Conservation (phyloP, 176 grass and related monocot genomes). For the Eleusine coracana region DNA sequence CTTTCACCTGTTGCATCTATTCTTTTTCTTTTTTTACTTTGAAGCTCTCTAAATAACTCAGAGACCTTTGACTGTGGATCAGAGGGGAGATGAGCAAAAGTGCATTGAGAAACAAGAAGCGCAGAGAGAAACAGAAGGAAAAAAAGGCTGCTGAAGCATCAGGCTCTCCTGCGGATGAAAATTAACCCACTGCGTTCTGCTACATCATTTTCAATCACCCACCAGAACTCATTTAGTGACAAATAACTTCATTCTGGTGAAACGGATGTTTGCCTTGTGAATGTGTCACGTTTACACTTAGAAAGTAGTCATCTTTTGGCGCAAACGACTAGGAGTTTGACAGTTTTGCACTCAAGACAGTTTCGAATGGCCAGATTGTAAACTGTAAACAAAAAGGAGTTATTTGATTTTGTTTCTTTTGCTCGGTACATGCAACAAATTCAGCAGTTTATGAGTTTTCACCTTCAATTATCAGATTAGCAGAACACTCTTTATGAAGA, state of each 20-base stretch:
- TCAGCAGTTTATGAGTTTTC: not conserved
- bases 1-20: constrained; percentile 20
- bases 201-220: constrained; percentile 17
- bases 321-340: not conserved
- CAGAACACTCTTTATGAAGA: not conserved
- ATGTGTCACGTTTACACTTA: not conserved
- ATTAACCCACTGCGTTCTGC: constrained; percentile 40
- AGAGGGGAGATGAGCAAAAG: constrained; percentile 92
- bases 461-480: not conserved
- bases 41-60: not conserved
- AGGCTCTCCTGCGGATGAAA: constrained; percentile 48
- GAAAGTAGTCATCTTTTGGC: not conserved
- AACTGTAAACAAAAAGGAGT: not conserved
- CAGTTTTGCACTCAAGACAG: not conserved
- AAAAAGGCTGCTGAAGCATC: constrained; percentile 74
- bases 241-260: not conserved
- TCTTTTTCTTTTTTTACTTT: not conserved
- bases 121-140: constrained; percentile 87
- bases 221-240: not conserved
- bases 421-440: not conserved
- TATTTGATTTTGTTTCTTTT: not conserved
- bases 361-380: not conserved
- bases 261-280: not conserved
- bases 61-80: constrained; percentile 14
- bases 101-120: constrained; percentile 97